Conservation (phyloP, 176 grass and related monocot species). For the Bromus sterilis region DNA sequence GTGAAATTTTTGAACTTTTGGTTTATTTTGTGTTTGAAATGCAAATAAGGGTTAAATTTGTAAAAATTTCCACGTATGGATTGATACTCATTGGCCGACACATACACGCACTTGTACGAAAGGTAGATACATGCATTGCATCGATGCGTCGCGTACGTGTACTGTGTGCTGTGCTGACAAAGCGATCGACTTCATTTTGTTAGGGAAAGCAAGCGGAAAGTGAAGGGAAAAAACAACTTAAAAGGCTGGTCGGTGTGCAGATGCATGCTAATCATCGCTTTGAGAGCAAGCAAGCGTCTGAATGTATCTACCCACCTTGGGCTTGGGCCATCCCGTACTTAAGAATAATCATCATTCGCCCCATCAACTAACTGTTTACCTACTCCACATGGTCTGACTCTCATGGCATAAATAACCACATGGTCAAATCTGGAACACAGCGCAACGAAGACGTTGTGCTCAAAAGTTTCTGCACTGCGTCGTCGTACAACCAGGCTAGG, state of each 20-base stretch:
- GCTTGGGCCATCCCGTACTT: not conserved
- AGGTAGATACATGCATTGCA: not conserved
- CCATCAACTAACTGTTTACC: not conserved
- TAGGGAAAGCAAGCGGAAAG: not conserved
- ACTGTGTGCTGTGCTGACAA: not conserved
- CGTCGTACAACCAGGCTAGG: no score
- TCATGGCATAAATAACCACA: no score
- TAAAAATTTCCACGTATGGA: no score
- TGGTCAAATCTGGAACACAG: no score
- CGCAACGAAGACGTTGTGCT: no score
- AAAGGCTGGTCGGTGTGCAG: not conserved
- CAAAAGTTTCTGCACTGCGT: no score
- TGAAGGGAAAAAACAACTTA: not conserved
- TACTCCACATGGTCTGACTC: no score
- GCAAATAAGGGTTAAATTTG: no score
- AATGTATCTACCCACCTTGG: not conserved
- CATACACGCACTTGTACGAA: not conserved
- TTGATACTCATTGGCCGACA: not conserved
- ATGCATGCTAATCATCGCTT: not conserved
- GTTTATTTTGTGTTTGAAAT: no score
- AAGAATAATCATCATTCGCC: constrained; percentile 6
- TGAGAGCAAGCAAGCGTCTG: constrained; percentile 6
- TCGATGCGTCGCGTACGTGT: no score
- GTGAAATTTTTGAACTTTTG: no score
- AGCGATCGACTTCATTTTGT: not conserved